phyloP scores from a whole-genome alignment of 2,329 filamentous ascomycete genomes.

The Niveomyces coronatus region DNA sequence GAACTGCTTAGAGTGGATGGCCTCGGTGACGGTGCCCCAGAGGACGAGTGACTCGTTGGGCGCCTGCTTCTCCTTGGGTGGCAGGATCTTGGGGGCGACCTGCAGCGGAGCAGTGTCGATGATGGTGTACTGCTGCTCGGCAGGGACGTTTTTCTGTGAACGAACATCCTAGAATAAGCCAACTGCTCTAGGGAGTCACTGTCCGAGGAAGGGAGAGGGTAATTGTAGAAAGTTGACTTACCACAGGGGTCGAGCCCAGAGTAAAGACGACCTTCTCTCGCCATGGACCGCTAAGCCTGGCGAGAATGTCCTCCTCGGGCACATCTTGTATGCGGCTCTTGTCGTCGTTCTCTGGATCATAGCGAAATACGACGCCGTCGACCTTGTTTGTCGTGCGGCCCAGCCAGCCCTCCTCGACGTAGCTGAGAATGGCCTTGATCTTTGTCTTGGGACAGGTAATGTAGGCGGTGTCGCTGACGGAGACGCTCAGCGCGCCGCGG shows the following conservation, averaged over 20 bases:
- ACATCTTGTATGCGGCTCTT: slow-evolving; percentile 77
- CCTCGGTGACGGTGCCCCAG: slow-evolving; percentile 80
- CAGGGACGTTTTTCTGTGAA: slow-evolving; percentile 33
- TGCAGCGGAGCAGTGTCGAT: slow-evolving; percentile 80
- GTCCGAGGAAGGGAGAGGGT: too few species aligned
- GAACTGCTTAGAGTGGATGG: slow-evolving; percentile 76
- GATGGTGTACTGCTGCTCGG: slow-evolving; percentile 59
- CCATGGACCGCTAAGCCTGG: slow-evolving; percentile 77
- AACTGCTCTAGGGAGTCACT: too few species aligned
- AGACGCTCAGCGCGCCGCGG: slow-evolving; percentile 77
- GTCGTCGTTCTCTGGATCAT: slow-evolving; percentile 77
- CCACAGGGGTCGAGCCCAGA: slow-evolving; percentile 48
- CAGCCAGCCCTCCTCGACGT: slow-evolving; percentile 91
- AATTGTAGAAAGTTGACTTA: slow-evolving; percentile 35
- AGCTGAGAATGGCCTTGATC: slow-evolving; percentile 85
- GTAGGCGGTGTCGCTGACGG: slow-evolving; percentile 81
- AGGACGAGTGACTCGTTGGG: slow-evolving; percentile 82
- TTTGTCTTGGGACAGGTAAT: slow-evolving; percentile 83
- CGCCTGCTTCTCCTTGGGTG: slow-evolving; percentile 67
- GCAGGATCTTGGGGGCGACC: slow-evolving; percentile 68
- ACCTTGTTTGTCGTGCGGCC: slow-evolving; percentile 86
- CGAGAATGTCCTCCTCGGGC: slow-evolving; percentile 72
- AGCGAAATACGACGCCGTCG: slow-evolving; percentile 81
- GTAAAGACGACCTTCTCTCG: slow-evolving; percentile 58
- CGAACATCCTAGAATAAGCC: too few species aligned